These are phyloP conservation scores for Geoglossum cookeanum DNA, from an alignment of 2,329 filamentous ascomycete species.

Conservation along the genomic window DNA sequence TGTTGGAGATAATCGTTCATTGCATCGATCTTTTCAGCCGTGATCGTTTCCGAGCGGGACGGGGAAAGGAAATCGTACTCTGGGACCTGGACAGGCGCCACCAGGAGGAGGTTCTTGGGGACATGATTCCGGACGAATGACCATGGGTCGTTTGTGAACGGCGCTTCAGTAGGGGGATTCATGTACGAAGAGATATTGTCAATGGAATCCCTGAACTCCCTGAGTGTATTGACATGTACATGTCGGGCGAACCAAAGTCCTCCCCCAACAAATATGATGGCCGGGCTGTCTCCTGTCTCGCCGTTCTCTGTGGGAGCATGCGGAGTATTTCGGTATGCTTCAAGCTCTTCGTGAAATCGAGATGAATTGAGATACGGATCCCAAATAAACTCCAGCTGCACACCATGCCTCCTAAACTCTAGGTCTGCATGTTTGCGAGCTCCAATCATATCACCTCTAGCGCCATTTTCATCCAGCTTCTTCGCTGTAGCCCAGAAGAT, in stretches of 20 bases:
- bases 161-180: not conserved
- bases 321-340: constrained; percentile 17
- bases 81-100: constrained; percentile 29
- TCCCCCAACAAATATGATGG: constrained; percentile 32
- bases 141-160: not conserved
- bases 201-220: constrained; percentile 27
- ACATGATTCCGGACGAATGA: not conserved
- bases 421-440: constrained; percentile 28
- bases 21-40: constrained; percentile 27
- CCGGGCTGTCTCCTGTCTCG: constrained; percentile 15
- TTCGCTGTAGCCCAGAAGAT: constrained; percentile 38
- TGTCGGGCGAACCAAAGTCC: constrained; percentile 37
- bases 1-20: constrained; percentile 34
- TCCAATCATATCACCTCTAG: constrained; percentile 19
- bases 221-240: constrained; percentile 26
- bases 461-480: constrained; percentile 25
- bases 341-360: constrained; percentile 23
- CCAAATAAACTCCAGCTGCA: constrained; percentile 38
- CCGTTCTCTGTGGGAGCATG: constrained; percentile 9
- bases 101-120: constrained; percentile 19
- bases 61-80: constrained; percentile 25
- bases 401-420: constrained; percentile 24
- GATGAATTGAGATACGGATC: constrained; percentile 41
- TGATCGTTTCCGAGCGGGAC: constrained; percentile 25
- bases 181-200: constrained; percentile 25